phyloP scores from a whole-genome alignment of 331 rosid species.

The Rosa hybrid region DNA sequence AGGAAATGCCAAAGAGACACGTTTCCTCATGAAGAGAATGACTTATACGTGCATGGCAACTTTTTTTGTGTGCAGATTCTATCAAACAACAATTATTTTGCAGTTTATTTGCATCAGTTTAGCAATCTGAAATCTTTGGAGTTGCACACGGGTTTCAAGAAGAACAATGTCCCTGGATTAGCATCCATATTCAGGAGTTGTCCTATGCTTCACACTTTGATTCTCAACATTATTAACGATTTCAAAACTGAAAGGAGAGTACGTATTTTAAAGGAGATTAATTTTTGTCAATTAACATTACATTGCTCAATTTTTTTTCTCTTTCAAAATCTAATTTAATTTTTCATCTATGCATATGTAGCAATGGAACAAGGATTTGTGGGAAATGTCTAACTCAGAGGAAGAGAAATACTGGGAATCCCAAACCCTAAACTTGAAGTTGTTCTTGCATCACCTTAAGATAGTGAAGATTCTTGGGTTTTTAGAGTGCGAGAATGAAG shows the following conservation, averaged over 20 bases:
- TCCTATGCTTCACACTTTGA: conserved; percentile 54
- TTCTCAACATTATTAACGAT: conserved; percentile 50
- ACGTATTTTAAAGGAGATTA: conserved; percentile 20
- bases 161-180: conserved; percentile 56
- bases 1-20: background rate
- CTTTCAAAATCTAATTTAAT: conserved; percentile 1
- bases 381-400: conserved; percentile 57
- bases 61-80: conserved; percentile 54
- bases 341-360: conserved; percentile 19
- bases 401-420: conserved; percentile 85
- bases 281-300: background rate
- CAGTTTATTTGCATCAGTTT: conserved; percentile 52
- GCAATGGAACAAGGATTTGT: conserved; percentile 76
- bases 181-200: conserved; percentile 63
- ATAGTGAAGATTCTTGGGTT: conserved; percentile 67
- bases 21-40: background rate
- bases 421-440: conserved; percentile 42
- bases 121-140: conserved; percentile 59
- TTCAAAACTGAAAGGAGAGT: conserved; percentile 58
- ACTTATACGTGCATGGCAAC: background rate
- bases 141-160: conserved; percentile 61
- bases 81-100: conserved; percentile 51
- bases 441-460: conserved; percentile 62
- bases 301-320: background rate
- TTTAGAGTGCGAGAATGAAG: conserved; percentile 73